Base-by-base conservation (phyloP, 2,329 filamentous ascomycete species). In the Anisogramma anomala region DNA sequence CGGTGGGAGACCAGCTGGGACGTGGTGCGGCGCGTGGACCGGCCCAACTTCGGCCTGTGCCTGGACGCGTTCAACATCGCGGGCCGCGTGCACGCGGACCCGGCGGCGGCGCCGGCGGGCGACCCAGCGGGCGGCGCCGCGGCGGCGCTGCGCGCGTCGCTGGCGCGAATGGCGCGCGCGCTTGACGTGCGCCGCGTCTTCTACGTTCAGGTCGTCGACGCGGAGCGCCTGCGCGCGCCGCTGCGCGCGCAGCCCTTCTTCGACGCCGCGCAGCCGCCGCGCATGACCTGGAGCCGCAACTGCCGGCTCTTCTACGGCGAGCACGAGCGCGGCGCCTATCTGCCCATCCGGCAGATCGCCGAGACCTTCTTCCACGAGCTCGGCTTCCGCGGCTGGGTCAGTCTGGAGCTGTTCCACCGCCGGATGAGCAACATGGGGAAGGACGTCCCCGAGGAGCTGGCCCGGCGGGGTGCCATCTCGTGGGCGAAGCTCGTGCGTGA, bases 261-360 rank as follows among this genome's bases (percentile, higher is more conserved):
- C 59, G 62, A 72, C 7, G 56, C 67, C 0, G 67, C 65, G 4
- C 79, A 82, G 57, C 71, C 69, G 13, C 54, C 72, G 2, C 63
- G 79, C 3, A 88, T 89, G 84, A 84, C 72, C 53, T 89, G 84
- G 84, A 84, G 74, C 27, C 63, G 84, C 14, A 87, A 87, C 55
- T 83, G 79, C 48, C 66, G 84, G 14, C 57, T 82, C 3, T 86
- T 82, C 53, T 75, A 81, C 47, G 77, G 82, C 50, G 63, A 80
- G 55, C 59, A 69, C 54, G 61, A 75, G 3, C 59, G 66, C 2
- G 79, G 79, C 0, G 82, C 72, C 0, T 86, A 85, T 53, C 61
- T 88, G 1, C 83, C 83, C 0, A 68, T 81, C 6, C 62, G 67
- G 41, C 67, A 77, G 23, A 70, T 87, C 15, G 65, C 77, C 0